A percentile compares a stretch with the other conserved stretches of the same genome.
Conservation (phyloP, 169 alveolate species). For the Cryptosporidium muris region DNA sequence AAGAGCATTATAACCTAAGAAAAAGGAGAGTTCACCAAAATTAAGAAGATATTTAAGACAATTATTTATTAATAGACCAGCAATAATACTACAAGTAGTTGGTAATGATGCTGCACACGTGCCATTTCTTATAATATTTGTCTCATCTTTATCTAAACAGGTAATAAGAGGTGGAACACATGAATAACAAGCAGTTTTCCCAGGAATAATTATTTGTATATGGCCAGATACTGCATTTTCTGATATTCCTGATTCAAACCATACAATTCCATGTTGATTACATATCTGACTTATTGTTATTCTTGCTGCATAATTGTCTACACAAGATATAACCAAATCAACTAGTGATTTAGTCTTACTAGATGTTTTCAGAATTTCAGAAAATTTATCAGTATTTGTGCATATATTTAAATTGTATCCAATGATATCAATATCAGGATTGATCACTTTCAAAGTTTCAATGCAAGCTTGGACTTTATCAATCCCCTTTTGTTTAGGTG, state of each 20-base stretch:
- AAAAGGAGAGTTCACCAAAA: conserved; percentile 89
- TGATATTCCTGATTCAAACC: conserved; percentile 96
- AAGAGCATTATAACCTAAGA: conserved; percentile 90
- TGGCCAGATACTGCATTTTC: conserved; percentile 96
- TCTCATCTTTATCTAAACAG: conserved; percentile 66
- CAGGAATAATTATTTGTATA: conserved; percentile 92
- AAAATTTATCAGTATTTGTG: conserved; percentile 83
- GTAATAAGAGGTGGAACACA: conserved; percentile 38
- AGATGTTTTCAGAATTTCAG: conserved; percentile 80
- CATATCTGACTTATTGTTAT: conserved; percentile 93
- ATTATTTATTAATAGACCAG: conserved; percentile 93
- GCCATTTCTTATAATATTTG: conserved; percentile 89
- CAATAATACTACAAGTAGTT: conserved; percentile 95
- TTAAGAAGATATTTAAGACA: conserved; percentile 89
- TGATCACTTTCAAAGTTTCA: conserved; percentile 87
- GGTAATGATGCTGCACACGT: conserved; percentile 96
- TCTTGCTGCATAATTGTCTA: conserved; percentile 96
- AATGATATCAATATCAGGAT: conserved; percentile 91
- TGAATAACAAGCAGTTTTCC: conserved; percentile 96
- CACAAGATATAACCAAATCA: conserved; percentile 91
- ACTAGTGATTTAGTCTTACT: conserved; percentile 70
- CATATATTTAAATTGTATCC: conserved; percentile 86
- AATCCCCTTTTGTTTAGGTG: conserved; percentile 90
- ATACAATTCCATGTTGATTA: conserved; percentile 88
- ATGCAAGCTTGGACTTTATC: conserved; percentile 87